Conservation (phyloP, 768 basidiomycete species). For the Gymnopilus dilepis region DNA sequence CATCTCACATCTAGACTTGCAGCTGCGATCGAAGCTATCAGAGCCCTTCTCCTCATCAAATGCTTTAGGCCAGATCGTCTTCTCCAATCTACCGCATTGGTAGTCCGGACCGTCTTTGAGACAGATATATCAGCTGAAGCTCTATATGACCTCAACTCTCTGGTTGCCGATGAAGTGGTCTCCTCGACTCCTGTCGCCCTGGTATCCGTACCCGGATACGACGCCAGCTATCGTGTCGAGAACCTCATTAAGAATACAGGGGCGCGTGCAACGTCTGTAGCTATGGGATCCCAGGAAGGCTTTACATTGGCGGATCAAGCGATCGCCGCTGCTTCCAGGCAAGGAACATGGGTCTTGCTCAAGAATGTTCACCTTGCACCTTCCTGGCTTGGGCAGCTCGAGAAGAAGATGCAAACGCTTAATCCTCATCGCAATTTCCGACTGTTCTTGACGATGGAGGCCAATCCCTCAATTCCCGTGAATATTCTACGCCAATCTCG, state of each 20-base stretch:
- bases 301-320: conserved; percentile 95
- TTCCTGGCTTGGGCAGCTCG: conserved; percentile 93
- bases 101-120: conserved; percentile 79
- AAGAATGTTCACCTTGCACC: conserved; percentile 98
- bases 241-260: conserved; percentile 80
- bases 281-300: conserved; percentile 99
- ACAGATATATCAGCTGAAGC: conserved; percentile 78
- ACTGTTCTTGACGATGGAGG: conserved; percentile 98
- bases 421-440: conserved; percentile 92
- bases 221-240: conserved; percentile 97
- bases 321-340: conserved; percentile 88
- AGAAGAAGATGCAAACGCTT: conserved; percentile 94
- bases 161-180: conserved; percentile 82
- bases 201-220: conserved; percentile 94
- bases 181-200: conserved; percentile 86
- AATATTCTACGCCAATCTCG: conserved; percentile 96
- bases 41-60: conserved; percentile 80
- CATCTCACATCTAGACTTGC: conserved; percentile 12
- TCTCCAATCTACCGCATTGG: conserved; percentile 77
- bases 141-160: conserved; percentile 72
- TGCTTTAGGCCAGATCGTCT: conserved; percentile 93
- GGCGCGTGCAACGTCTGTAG: conserved; percentile 84
- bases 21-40: conserved; percentile 79
- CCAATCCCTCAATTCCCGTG: conserved; percentile 91
- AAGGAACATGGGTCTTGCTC: conserved; percentile 94